A percentile compares a stretch with the other conserved stretches of the same genome.
phyloP scores from a whole-genome alignment of 2,329 filamentous ascomycete genomes.

The Zymoseptoria crescenta region DNA sequence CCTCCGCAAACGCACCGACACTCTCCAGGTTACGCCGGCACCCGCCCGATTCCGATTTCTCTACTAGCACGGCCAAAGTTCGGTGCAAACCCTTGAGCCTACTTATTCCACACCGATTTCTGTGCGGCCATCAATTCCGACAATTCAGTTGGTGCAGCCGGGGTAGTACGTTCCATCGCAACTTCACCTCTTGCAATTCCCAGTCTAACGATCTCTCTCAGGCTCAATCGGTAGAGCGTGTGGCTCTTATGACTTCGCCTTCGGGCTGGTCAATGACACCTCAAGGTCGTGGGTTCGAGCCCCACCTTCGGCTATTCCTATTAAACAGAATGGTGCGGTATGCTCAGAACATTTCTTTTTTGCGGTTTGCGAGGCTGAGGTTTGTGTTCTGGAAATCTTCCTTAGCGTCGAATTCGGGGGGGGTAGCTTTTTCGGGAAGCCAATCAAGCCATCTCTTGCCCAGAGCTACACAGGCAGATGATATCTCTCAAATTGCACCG shows the following conservation, averaged over 20 bases:
- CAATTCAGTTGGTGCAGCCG: not conserved
- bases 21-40: not conserved
- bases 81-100: not conserved
- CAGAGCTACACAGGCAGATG: too few relatives aligned
- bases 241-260: constrained; percentile 36
- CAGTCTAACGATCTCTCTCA: not conserved
- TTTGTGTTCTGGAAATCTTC: not conserved
- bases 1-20: not conserved
- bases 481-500: too few relatives aligned
- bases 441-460: too few relatives aligned
- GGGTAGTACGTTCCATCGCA: not conserved
- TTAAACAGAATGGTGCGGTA: not conserved
- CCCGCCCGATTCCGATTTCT: not conserved
- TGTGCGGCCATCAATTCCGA: not conserved
- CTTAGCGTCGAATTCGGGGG: not conserved
- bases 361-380: not conserved
- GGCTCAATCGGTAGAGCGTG: constrained; percentile 48
- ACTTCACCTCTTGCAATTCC: not conserved
- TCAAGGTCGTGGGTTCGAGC: constrained; percentile 13
- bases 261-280: not conserved
- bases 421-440: not conserved
- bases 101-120: not conserved
- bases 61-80: not conserved
- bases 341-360: not conserved
- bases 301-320: constrained; percentile 22